A percentile compares a stretch with the other conserved stretches of the same genome.
Conservation (phyloP, 345 rosid genomes). For the Eucalyptus sp. region DNA sequence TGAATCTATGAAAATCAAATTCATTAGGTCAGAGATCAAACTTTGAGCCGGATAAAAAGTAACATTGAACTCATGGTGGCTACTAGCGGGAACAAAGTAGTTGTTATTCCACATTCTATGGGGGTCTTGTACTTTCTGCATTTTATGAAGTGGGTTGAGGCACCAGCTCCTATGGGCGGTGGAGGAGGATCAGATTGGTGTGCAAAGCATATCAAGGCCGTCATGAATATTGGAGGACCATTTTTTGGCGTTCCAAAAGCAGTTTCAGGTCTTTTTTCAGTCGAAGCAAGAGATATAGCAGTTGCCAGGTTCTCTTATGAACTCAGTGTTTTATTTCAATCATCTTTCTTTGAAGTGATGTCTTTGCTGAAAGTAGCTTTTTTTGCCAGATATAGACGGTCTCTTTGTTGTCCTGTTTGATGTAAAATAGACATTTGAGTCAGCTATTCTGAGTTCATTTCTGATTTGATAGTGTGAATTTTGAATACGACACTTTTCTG, state of each 20-base stretch:
- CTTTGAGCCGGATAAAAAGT: conserved; percentile 53
- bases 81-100: conserved; percentile 52
- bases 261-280: conserved; percentile 41
- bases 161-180: conserved; percentile 66
- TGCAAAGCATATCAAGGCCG: conserved; percentile 51
- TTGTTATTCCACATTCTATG: conserved; percentile 68
- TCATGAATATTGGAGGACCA: conserved; percentile 65
- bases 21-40: conserved; percentile 53
- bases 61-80: conserved; percentile 66
- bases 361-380: background rate
- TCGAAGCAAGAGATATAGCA: conserved; percentile 56
- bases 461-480: background rate
- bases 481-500: background rate
- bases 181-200: conserved; percentile 76
- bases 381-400: background rate
- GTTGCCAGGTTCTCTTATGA: conserved; percentile 34
- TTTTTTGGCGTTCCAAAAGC: conserved; percentile 65
- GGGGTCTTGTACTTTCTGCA: conserved; percentile 63
- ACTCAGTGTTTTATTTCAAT: background rate
- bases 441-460: background rate
- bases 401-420: background rate
- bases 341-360: background rate
- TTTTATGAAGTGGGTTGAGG: conserved; percentile 78
- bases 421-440: background rate
- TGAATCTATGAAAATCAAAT: background rate